Evolutionary conservation across 2,329 filamentous ascomycete species (phyloP), one percentile per base, ranked within the genome.

Genomic region (Cucurbitaria berberidis): DNA sequence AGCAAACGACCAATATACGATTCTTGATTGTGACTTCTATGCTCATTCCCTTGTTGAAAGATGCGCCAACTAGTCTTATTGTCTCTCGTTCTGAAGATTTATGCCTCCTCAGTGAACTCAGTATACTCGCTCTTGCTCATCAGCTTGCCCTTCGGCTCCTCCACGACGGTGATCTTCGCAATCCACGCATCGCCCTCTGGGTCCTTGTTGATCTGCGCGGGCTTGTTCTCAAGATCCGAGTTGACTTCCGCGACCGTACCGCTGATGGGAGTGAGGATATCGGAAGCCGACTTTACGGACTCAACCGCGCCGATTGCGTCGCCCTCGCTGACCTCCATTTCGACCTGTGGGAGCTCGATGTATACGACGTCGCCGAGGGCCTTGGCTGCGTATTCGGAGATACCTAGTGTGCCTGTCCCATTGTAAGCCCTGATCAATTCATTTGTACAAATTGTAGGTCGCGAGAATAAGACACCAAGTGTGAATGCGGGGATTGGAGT

Each of bases 211-310:
- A 99, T 92, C 50, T 84, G 88, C 55, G 85, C 85, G 19, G 95
- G 93, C 81, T 89, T 93, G 76, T 95, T 89, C 76, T 96, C 90
- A 57, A 99, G 84, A 55, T 81, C 72, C 10, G 73, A 71, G 80
- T 99, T 99, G 68, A 87, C 82, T 70, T 89, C 85, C 32, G 85
- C 82, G 56, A 99, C 86, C 64, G 80, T 89, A 72, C 93, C 93
- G 46, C 83, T 80, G 63, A 97, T 84, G 16, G 95, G 95, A 13
- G 91, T 88, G 80, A 96, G 89, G 81, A 99, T 96, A 76, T 99
- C 95, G 60, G 91, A 93, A n/a, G 95, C 95, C 59, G 89, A 95
- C 84, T 99, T 99, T 77, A 99, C 95, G 2, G 92, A 97, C 82
- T 99, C 95, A 67, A 99, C 93, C 55, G 93, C 92, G 64, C 95